A percentile compares a stretch with the other conserved stretches of the same genome.
These are phyloP conservation scores for Penicillium tannophilum DNA, from an alignment of 495 filamentous ascomycete genomes.

Conservation along the genomic window DNA sequence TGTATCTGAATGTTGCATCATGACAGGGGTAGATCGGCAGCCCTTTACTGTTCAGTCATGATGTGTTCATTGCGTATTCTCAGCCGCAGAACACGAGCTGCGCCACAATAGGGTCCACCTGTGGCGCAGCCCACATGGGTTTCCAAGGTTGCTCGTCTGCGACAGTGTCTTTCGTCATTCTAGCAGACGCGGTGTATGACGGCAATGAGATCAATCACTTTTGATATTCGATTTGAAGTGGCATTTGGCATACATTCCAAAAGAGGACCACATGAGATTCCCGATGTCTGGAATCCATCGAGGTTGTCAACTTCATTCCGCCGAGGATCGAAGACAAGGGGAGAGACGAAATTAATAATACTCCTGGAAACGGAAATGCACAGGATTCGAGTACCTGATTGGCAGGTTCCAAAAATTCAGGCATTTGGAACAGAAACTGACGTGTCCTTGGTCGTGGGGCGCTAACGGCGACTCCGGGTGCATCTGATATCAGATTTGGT, in stretches of 20 bases:
- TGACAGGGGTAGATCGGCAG: no score
- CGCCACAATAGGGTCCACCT: not conserved
- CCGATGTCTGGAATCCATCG: no score
- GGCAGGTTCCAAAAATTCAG: not conserved
- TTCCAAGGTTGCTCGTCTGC: not conserved
- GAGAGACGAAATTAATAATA: no score
- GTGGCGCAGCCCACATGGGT: not conserved
- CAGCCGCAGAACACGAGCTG: not conserved
- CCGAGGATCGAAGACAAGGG: no score
- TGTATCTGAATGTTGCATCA: no score
- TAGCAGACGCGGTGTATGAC: not conserved
- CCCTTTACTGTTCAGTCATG: not conserved
- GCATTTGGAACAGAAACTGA: not conserved
- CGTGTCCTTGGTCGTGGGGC: not conserved
- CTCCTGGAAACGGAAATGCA: no score
- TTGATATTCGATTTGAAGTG: not conserved
- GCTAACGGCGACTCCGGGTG: conserved; percentile 12
- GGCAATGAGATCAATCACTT: not conserved
- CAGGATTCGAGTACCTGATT: not conserved
- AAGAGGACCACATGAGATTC: no score
- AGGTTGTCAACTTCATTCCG: no score
- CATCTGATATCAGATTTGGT: conserved; percentile 12
- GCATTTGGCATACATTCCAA: no score
- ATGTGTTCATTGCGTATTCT: not conserved
- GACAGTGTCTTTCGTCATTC: no score